These are phyloP conservation scores for Arabidopsis hybrid DNA, from an alignment of 441 rosid species.

Conservation along the genomic window DNA sequence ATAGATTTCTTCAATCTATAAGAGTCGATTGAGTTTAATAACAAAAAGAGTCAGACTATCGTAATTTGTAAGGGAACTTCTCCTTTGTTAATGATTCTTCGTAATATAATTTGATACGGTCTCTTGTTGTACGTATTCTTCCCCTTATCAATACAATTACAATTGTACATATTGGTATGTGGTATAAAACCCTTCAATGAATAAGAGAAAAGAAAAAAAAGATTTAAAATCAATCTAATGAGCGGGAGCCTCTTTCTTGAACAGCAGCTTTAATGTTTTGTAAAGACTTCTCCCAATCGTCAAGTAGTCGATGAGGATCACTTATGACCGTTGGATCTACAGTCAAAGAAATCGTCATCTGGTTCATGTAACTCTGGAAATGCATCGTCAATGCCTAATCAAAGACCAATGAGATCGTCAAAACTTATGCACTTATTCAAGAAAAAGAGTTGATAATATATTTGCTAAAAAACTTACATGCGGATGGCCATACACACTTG, in stretches of 20 bases:
- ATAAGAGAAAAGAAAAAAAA: background rate
- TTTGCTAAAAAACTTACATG: constrained; percentile 48
- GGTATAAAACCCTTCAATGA: background rate
- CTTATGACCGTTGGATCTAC: constrained; percentile 70
- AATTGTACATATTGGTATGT: background rate
- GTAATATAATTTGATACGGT: background rate
- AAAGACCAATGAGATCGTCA: background rate
- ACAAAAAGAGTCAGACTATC: background rate
- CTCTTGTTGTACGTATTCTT: background rate
- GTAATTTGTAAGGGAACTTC: background rate
- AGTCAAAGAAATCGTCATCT: constrained; percentile 61
- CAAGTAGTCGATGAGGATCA: constrained; percentile 64
- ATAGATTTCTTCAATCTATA: too few relatives aligned
- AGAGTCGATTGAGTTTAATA: too few relatives aligned
- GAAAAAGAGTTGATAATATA: background rate
- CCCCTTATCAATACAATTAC: constrained; percentile 2
- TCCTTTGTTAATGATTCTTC: background rate
- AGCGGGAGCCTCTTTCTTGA: background rate
- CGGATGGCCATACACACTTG: constrained; percentile 76
- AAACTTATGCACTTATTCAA: background rate
- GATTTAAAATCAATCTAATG: background rate
- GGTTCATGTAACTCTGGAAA: constrained; percentile 68
- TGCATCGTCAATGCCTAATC: constrained; percentile 71
- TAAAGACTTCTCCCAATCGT: constrained; percentile 62
- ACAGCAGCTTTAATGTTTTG: constrained; percentile 50